Evolutionary conservation across 257 asterid species (phyloP).

Genomic region (Forsythia viridissima): DNA sequence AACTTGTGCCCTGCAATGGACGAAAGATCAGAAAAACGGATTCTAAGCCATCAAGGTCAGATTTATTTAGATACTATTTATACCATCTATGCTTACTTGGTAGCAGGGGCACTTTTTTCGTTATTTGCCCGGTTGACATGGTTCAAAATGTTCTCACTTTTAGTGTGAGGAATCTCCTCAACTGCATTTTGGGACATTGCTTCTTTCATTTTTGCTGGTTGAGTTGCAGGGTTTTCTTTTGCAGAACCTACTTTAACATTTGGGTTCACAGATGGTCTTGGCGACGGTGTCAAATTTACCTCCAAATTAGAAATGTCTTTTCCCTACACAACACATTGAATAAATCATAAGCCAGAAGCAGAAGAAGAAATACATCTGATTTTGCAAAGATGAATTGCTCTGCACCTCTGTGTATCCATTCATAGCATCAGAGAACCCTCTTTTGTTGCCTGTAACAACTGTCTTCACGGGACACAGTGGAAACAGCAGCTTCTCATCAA

Average conservation of each 20-base stretch:
- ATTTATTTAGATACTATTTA: conserved; percentile 7
- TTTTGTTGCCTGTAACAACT: conserved; percentile 59
- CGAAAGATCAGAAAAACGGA: conserved; percentile 11
- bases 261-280: conserved; percentile 15
- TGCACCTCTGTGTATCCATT: conserved; percentile 54
- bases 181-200: conserved; percentile 23
- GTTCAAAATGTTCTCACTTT: conserved; percentile 24
- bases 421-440: conserved; percentile 78
- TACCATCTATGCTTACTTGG: conserved; percentile 45
- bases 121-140: conserved; percentile 23
- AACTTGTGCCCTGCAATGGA: conserved; percentile 66
- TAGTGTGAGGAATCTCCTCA: conserved; percentile 29
- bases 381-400: neutral
- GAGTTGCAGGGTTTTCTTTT: conserved; percentile 35
- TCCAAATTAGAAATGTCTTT: conserved; percentile 32
- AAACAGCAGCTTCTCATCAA: conserved; percentile 66
- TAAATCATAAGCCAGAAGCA: conserved; percentile 17
- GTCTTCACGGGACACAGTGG: conserved; percentile 56
- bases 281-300: conserved; percentile 25
- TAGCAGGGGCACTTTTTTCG: conserved; percentile 47
- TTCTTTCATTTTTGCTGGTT: conserved; percentile 38
- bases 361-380: neutral
- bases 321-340: conserved; percentile 33
- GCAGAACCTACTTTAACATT: conserved; percentile 28
- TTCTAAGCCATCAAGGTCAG: neutral